Conservation (phyloP, 306 rosid genomes). For the Vigna reflexopilosa region DNA sequence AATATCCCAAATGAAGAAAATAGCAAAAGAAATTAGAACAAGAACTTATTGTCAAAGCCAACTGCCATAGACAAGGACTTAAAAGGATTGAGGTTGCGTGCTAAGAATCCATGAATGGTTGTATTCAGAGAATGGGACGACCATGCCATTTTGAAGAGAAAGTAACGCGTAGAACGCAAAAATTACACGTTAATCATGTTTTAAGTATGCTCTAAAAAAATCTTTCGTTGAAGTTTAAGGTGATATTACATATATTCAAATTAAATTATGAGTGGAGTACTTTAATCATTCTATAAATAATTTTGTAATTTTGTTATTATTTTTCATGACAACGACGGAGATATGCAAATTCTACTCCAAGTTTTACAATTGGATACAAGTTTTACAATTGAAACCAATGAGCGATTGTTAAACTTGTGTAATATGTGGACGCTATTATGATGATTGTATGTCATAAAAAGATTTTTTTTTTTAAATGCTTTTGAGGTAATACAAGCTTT, state of each 20-base stretch:
- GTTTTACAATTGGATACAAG: no score
- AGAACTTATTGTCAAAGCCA: slow-evolving; percentile 14
- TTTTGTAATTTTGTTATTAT: no score
- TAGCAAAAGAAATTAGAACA: background rate
- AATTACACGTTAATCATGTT: no score
- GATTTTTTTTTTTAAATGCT: no score
- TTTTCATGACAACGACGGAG: no score
- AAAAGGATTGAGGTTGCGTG: slow-evolving; percentile 14
- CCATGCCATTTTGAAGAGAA: background rate
- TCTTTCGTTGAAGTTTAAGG: background rate
- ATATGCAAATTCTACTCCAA: no score
- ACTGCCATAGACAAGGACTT: slow-evolving; percentile 41
- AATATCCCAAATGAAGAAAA: background rate
- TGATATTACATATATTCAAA: background rate
- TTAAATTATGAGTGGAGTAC: background rate
- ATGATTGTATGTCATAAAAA: no score
- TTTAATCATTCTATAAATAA: no score
- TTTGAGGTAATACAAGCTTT: no score
- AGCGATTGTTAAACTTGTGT: no score
- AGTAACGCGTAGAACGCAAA: background rate
- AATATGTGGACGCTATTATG: no score
- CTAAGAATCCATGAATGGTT: background rate
- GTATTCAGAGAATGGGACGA: background rate
- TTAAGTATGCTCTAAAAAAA: background rate
- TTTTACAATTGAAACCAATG: no score